Evolutionary conservation across 352 stramenopile species (phyloP), one percentile per base, ranked within the genome.

Genomic region (Phytophthora podocarpi): DNA sequence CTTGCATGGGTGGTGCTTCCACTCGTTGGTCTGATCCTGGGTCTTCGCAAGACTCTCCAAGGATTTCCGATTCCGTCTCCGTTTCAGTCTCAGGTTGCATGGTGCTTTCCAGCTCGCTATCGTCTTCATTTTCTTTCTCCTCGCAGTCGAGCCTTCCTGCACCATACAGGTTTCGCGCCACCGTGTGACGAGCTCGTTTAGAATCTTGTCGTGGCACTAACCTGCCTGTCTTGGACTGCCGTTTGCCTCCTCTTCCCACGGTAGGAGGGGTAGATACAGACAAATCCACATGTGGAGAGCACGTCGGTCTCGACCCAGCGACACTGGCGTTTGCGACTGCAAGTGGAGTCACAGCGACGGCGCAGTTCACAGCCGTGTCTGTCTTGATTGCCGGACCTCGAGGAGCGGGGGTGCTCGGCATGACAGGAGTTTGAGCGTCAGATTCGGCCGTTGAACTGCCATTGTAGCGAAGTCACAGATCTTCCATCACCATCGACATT

Each of bases 61-160:
- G 24, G 16, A 74, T 47, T 56, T 77, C 28, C 50, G 76, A 45
- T 76, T 78, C 46, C 67, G 60, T 46, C 72, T 74, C 32, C 49
- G 49, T 35, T 71, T 76, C 49, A 3, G 53, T 67, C 21, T 58
- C 66, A 0, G 42, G 60, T 15, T 49, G 47, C 9, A 45, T 27
- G 5, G 28, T 31, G 24, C 37, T 62, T 31, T 57, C 49, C 18
- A 35, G 23, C 21, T 28, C 47, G 15, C 21, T 40, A 15, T 57
- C 30, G n/a, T 59, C 50, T 40, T 43, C 23, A 11, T 56, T 43
- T 30, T 35, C 27, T n/a, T 65, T 58, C 45, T 59, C 45, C 11
- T 56, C 58, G n/a, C 31, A 41, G 18, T 64, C 28, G 9, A 70
- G 24, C 18, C 24, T 59, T 47, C 62, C 62, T 27, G 35, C 27